A percentile compares a stretch with the other conserved stretches of the same genome.
Evolutionary conservation across 2,329 filamentous ascomycete genomes (phyloP).

Genomic region (Sporothrix inflata): DNA sequence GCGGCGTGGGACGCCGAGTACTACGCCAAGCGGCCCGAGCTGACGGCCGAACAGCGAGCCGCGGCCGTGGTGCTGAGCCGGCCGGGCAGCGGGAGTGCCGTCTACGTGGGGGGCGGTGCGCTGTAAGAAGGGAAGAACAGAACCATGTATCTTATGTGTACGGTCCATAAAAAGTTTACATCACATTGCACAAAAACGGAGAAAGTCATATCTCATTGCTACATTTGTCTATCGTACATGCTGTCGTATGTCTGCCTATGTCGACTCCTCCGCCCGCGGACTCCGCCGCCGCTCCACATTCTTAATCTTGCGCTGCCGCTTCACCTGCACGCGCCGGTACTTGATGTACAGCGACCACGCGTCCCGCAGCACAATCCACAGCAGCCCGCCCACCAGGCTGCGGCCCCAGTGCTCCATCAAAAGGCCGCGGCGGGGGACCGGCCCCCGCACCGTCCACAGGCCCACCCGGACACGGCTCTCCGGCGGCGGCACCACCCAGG

Average conservation of each 20-base stretch:
- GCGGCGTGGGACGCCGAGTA: slow-evolving; percentile 80
- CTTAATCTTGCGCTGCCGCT: slow-evolving; percentile 57
- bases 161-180: too few species aligned
- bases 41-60: slow-evolving; percentile 71
- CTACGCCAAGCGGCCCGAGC: slow-evolving; percentile 65
- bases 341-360: slow-evolving; percentile 64
- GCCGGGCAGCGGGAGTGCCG: slow-evolving; percentile 73
- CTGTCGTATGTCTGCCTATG: not conserved
- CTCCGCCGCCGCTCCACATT: slow-evolving; percentile 49
- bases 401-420: slow-evolving; percentile 86
- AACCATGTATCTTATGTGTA: too few species aligned
- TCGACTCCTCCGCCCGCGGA: not conserved
- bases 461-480: too few species aligned
- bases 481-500: slow-evolving; percentile 60
- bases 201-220: too few species aligned
- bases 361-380: slow-evolving; percentile 84
- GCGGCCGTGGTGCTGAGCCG: slow-evolving; percentile 87
- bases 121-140: too few species aligned
- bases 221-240: too few species aligned
- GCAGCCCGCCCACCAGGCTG: slow-evolving; percentile 82
- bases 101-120: slow-evolving; percentile 48
- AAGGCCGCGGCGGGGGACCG: slow-evolving; percentile 58
- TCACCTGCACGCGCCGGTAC: slow-evolving; percentile 62
- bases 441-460: not conserved
- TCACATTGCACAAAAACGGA: too few species aligned